Percentiles rank a stretch among this genome's conserved stretches.
Conservation (phyloP, 805 yeast genomes). For the Sungouiella thailandica region DNA sequence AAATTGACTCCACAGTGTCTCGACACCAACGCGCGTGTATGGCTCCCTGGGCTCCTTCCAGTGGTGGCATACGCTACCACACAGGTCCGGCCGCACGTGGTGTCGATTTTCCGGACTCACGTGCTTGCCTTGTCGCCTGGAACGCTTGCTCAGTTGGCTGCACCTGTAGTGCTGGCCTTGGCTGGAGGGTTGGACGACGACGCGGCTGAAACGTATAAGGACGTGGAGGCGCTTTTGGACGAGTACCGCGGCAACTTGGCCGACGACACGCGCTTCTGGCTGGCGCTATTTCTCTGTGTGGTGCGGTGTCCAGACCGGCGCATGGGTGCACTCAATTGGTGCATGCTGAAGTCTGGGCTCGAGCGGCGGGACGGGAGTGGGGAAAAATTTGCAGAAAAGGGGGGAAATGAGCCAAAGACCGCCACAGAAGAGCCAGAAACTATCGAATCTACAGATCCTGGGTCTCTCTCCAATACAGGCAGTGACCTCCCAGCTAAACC, state of each 20-base stretch:
- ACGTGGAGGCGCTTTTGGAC: slow-evolving; percentile 57
- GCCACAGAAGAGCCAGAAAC: slow-evolving; percentile 53
- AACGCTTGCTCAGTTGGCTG: slow-evolving; percentile 49
- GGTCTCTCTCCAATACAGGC: too few relatives aligned
- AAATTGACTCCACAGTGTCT: slow-evolving; percentile 54
- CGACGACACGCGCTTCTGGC: slow-evolving; percentile 84
- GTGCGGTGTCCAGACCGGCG: slow-evolving; percentile 76
- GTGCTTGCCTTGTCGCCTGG: slow-evolving; percentile 34
- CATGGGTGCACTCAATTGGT: slow-evolving; percentile 80
- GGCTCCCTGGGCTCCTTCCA: slow-evolving; percentile 95
- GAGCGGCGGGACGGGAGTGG: too few relatives aligned
- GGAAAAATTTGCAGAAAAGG: slow-evolving; percentile 23
- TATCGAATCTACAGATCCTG: too few relatives aligned
- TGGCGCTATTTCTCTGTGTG: slow-evolving; percentile 65
- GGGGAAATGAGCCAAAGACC: slow-evolving; percentile 14
- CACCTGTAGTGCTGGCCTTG: slow-evolving; percentile 68
- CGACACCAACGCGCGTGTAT: slow-evolving; percentile 53
- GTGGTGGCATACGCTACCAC: slow-evolving; percentile 84
- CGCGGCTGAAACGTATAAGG: slow-evolving; percentile 72
- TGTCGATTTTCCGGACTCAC: slow-evolving; percentile 54
- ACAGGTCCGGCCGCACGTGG: slow-evolving; percentile 74
- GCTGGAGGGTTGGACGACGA: slow-evolving; percentile 92
- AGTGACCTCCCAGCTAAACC: slow-evolving; percentile 58
- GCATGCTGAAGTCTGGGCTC: slow-evolving; percentile 40
- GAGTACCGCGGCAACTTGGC: slow-evolving; percentile 49